A percentile compares a stretch with the other conserved stretches of the same genome.
Evolutionary conservation across 305 asterid species (phyloP).

Genomic region (Plantago coronopus): DNA sequence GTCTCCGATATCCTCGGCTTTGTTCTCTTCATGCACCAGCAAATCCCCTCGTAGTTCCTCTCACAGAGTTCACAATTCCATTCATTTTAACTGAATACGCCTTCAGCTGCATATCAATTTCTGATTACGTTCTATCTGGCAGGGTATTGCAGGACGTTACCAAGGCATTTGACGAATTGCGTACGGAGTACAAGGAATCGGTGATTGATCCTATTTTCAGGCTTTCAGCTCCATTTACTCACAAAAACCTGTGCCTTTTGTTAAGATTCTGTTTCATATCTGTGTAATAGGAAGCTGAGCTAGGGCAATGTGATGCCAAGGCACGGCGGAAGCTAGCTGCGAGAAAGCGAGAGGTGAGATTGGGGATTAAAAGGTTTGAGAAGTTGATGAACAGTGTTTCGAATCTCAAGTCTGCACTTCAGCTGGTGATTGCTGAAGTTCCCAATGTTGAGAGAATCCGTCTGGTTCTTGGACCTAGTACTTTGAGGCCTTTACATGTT

Average conservation of each 20-base stretch:
- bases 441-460: slow-evolving; percentile 52
- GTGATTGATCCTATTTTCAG: slow-evolving; percentile 29
- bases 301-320: slow-evolving; percentile 47
- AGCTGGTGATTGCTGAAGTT: slow-evolving; percentile 51
- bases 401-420: slow-evolving; percentile 58
- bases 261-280: slow-evolving; percentile 4
- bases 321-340: slow-evolving; percentile 60
- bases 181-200: slow-evolving; percentile 54
- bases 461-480: slow-evolving; percentile 81
- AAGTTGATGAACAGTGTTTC: slow-evolving; percentile 61
- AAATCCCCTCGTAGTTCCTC: slow-evolving; percentile 77
- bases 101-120: too few species aligned
- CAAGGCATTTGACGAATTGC: slow-evolving; percentile 68
- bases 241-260: slow-evolving; percentile 1
- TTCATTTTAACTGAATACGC: too few species aligned
- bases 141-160: slow-evolving; percentile 79
- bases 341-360: slow-evolving; percentile 80
- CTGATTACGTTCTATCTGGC: slow-evolving; percentile 19
- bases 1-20: slow-evolving; percentile 64
- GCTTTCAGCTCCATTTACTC: neutral
- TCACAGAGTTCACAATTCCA: neutral
- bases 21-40: slow-evolving; percentile 91
- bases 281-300: slow-evolving; percentile 47
- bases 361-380: slow-evolving; percentile 70
- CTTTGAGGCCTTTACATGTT: slow-evolving; percentile 72